Conservation (phyloP, 1,284 basidiomycete species). For the Cystobasidium slooffiae region DNA sequence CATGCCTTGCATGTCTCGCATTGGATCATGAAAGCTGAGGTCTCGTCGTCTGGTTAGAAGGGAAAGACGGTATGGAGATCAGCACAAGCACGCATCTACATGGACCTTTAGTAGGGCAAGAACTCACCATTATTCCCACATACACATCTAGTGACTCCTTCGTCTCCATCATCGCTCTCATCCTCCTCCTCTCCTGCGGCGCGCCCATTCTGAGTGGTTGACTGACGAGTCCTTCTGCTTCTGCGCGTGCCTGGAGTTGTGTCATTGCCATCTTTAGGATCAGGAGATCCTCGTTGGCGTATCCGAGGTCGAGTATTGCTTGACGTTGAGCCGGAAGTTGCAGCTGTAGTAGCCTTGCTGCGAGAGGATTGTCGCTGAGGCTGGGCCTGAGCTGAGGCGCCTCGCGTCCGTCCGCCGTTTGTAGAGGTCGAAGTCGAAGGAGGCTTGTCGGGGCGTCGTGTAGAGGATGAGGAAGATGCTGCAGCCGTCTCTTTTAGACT, state of each 20-base stretch:
- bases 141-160: constrained; percentile 88
- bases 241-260: constrained; percentile 10
- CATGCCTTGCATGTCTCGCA: constrained; percentile 97
- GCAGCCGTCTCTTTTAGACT: neutral
- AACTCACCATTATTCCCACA: constrained; percentile 85
- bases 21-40: constrained; percentile 83
- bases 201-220: neutral
- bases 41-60: constrained; percentile 67
- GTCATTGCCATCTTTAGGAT: constrained; percentile 3
- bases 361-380: constrained; percentile 15
- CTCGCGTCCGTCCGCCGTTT: neutral
- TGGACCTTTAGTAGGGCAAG: constrained; percentile 55
- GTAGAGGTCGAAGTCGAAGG: constrained; percentile 19
- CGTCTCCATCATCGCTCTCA: constrained; percentile 68
- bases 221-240: constrained; percentile 27
- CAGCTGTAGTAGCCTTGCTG: constrained; percentile 13
- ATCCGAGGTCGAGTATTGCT: constrained; percentile 22
- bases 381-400: constrained; percentile 2
- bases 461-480: constrained; percentile 1
- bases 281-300: constrained; percentile 5
- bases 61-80: too few relatives aligned
- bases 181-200: constrained; percentile 13
- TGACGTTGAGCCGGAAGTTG: neutral
- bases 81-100: constrained; percentile 65
- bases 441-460: constrained; percentile 28